Evolutionary conservation across 441 rosid genomes (phyloP).

Genomic region (Isatis lusitanica): DNA sequence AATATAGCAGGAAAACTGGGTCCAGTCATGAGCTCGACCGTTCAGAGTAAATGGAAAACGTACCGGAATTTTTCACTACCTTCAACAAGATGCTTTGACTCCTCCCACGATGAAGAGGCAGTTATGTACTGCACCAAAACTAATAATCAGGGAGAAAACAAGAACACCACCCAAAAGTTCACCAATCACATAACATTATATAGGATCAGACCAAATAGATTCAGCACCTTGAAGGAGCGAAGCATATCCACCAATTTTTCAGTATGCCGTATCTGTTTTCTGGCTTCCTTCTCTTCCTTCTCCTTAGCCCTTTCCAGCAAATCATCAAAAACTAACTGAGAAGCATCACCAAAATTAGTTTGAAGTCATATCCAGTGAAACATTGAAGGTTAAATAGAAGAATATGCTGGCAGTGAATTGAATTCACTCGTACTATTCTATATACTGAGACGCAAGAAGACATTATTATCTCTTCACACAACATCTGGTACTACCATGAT

Average conservation of each 20-base stretch:
- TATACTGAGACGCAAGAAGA: neutral
- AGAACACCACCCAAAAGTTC: slow-evolving; percentile 25
- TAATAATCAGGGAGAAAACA: slow-evolving; percentile 27
- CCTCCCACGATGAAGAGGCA: slow-evolving; percentile 67
- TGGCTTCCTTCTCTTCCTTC: slow-evolving; percentile 70
- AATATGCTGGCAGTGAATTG: slow-evolving; percentile 4
- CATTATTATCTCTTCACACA: slow-evolving; percentile 9
- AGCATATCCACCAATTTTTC: slow-evolving; percentile 52
- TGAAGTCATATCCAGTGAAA: slow-evolving; percentile 30
- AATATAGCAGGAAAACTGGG: slow-evolving; percentile 9
- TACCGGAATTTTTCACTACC: slow-evolving; percentile 66
- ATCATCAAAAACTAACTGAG: slow-evolving; percentile 63
- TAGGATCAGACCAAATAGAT: slow-evolving; percentile 26
- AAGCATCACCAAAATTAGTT: slow-evolving; percentile 24
- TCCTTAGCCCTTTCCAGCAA: slow-evolving; percentile 63
- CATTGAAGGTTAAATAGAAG: slow-evolving; percentile 9
- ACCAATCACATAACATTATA: slow-evolving; percentile 24
- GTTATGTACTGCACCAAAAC: slow-evolving; percentile 53
- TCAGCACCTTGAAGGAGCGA: slow-evolving; percentile 50
- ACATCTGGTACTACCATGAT: slow-evolving; percentile 5
- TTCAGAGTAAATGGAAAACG: slow-evolving; percentile 19
- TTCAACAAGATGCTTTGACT: slow-evolving; percentile 53
- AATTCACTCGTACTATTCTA: slow-evolving; percentile 3
- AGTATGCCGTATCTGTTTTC: slow-evolving; percentile 54
- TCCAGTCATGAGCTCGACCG: slow-evolving; percentile 3